Base-by-base conservation (phyloP, 2,329 filamentous ascomycete genomes). In the Penicillium sp. region DNA sequence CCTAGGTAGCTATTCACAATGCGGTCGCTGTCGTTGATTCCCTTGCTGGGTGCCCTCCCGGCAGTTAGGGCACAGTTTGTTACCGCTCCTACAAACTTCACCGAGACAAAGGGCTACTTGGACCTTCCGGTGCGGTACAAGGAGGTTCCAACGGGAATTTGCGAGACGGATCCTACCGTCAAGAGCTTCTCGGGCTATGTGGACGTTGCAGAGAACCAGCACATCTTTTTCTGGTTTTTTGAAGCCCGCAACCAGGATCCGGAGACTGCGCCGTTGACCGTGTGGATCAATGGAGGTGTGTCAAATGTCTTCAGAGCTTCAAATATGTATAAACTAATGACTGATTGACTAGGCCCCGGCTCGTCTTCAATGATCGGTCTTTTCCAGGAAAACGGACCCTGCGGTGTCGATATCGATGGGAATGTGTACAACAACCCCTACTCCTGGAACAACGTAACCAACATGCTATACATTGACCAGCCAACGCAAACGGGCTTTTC, bases 381-480 rank as follows among this genome's bases (percentile, higher is more conserved):
- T 8, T 72, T 74, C 54, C 66, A 75, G 60, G 76, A 77, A 59
- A 74, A 77, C 58, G 75, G 75, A 1, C 73, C 76, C 8, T 79
- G 75, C 54, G 71, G 75, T 47, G 64, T 74, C 52, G 67, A 73
- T 26, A 69, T 70, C 1, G 71, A 82, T 63, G 55, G 68, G n/a
- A 70, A 65, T 38, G 77, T 79, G 1, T 71, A 71, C 7, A 60
- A 74, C 57, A 82, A 81, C 61, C 69, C 73, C 0, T 81, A 80
- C 67, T 82, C 82, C 1, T 87, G 82, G 79, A 84, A 82, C 59
- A 81, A 81, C 62, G 76, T 79, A n/a, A 80, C 78, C 62, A 87
- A 87, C 64, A 81, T 88, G 78, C 78, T 88, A 14, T 89, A 86
- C 68, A 80, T 89, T 62, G 85, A 90, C 63, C 82, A 89, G 67